Evolutionary conservation across 345 rosid species (phyloP), one percentile per base, ranked within the genome.

Genomic region (Salix udensis): DNA sequence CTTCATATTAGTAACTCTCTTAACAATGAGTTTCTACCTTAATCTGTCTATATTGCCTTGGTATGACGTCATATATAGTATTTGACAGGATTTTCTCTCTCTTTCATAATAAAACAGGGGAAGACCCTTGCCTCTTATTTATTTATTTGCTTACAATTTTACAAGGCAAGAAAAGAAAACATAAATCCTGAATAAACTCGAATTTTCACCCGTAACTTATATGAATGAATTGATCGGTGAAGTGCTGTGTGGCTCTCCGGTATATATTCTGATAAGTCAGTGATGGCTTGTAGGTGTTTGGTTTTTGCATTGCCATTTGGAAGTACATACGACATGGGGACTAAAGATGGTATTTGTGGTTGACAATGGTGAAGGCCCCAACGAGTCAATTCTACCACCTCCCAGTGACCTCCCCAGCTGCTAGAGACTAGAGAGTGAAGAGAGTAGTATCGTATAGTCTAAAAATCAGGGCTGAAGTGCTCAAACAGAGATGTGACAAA

Each of bases 241-340:
- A 65, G 69, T 66, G 68, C 34, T 10, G 8, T 2, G 12, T 15
- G 14, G 13, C 11, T 28, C 14, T 66, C 23, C 19, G 9, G 3
- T 11, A 34, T 34, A 34, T 34, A 62, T 24, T 28, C 26, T 61
- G 21, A 46, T 15, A 10, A 12, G 1, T 6, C 70, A 15, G 23
- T 46, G 12, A 62, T 60, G 31, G n/a, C 23, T 7, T 65, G 36
- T 39, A 85, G 87, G 87, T 19, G 85, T 80, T 18, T 85, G 84
- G 85, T 82, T 85, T 64, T 13, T 82, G 82, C 87, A 85, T 70
- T 85, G 87, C 77, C 87, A 85, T 74, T 40, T 85, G 76, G 85
- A 85, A 74, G 85, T 85, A 28, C 88, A 85, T 69, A 85, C 88
- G 11, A 58, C 82, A 28, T 85, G 88, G 88, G 85, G 88, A 48